These are phyloP conservation scores for Allantophomopsis cytisporea DNA, from an alignment of 2,329 filamentous ascomycete genomes.

Conservation along the genomic window DNA sequence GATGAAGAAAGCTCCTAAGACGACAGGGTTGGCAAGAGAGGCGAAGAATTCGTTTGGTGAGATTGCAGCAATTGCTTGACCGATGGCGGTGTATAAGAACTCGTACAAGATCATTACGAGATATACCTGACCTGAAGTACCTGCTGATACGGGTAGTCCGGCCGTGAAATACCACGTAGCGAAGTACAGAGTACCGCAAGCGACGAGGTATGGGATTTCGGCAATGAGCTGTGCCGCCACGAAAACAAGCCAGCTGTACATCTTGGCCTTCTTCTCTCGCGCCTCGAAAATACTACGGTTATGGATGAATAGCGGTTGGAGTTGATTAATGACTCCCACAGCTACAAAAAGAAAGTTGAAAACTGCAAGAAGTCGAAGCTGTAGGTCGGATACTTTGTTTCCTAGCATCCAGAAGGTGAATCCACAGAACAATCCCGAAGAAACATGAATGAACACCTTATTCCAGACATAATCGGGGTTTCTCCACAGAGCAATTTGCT, in stretches of 20 bases:
- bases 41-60: constrained; percentile 43
- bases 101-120: constrained; percentile 46
- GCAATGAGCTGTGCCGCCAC: constrained; percentile 30
- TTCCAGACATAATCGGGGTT: constrained; percentile 41
- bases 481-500: constrained; percentile 40
- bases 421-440: constrained; percentile 37
- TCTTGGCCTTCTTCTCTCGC: constrained; percentile 42
- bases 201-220: constrained; percentile 24
- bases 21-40: constrained; percentile 36
- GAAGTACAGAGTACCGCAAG: constrained; percentile 25
- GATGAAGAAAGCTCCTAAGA: constrained; percentile 29
- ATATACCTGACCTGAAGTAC: constrained; percentile 30
- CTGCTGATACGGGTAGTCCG: constrained; percentile 22
- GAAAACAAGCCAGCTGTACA: constrained; percentile 41
- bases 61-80: constrained; percentile 43
- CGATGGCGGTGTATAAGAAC: constrained; percentile 40
- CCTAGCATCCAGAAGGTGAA: constrained; percentile 45
- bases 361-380: constrained; percentile 37
- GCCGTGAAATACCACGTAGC: constrained; percentile 39
- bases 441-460: constrained; percentile 31
- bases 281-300: constrained; percentile 38
- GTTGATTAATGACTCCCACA: constrained; percentile 36
- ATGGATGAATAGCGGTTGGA: constrained; percentile 38
- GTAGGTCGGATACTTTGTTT: constrained; percentile 29
- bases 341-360: constrained; percentile 47